Evolutionary conservation across 768 basidiomycete species (phyloP), one percentile per base, ranked within the genome.

Genomic region (Phaeotremella skinneri): DNA sequence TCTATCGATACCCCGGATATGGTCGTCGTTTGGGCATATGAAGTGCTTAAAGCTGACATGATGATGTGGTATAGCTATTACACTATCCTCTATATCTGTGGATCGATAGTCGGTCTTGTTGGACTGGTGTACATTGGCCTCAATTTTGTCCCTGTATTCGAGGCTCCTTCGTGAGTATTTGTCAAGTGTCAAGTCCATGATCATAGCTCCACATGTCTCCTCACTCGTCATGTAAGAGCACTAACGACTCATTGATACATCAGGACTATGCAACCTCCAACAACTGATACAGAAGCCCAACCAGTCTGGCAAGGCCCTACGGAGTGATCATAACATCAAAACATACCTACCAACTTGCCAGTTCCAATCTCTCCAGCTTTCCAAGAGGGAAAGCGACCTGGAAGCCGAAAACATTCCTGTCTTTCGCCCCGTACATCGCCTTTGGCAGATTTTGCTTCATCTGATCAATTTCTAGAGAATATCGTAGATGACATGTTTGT

Each of bases 291-390:
- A 2, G 75, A 76, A 43, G 55, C 70, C 16, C 70, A 74, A 43
- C 70, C 74, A 6, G 75, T 76, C 32, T 76, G 75, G 73, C 72
- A 72, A 55, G 75, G 73, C 16, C 68, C 75, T 11, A 71, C 69
- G 9, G 72, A 74, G 60, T 73, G 41, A 48, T 7, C 13, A 11
- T 39, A 39, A 39, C 37, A 9, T 39, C n/a, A 9, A 39, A n/a
- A 9, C 37, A 39, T n/a, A n/a, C n/a, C n/a, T n/a, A n/a, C n/a
- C n/a, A n/a, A n/a, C n/a, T n/a, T n/a, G n/a, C n/a, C n/a, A n/a
- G n/a, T n/a, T n/a, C n/a, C n/a, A n/a, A n/a, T n/a, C n/a, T n/a
- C n/a, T n/a, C n/a, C n/a, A n/a, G n/a, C n/a, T n/a, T n/a, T n/a
- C n/a, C n/a, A n/a, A n/a, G n/a, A n/a, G n/a, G n/a, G n/a, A n/a